Evolutionary conservation across 331 rosid genomes (phyloP).

Genomic region (Spiraea crenata): DNA sequence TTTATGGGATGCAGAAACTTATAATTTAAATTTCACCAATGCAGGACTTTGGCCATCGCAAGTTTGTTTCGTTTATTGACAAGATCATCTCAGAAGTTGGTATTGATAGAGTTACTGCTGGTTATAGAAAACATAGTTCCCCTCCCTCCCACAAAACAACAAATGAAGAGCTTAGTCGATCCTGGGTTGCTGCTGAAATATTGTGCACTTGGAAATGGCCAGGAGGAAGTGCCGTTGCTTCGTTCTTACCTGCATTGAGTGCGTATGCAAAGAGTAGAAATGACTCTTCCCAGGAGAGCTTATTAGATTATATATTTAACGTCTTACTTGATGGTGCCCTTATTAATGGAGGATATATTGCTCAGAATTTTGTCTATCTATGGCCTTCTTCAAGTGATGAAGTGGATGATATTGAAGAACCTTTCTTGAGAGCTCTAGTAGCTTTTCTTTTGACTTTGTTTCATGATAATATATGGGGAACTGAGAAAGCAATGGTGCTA

Average conservation of each 20-base stretch:
- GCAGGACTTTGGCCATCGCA: slow-evolving; percentile 71
- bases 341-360: slow-evolving; percentile 52
- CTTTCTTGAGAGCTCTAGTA: slow-evolving; percentile 86
- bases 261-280: slow-evolving; percentile 50
- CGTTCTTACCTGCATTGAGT: slow-evolving; percentile 72
- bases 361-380: slow-evolving; percentile 46
- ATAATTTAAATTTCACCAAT: slow-evolving; percentile 22
- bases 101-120: slow-evolving; percentile 48
- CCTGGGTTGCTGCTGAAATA: slow-evolving; percentile 91
- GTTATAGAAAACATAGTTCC: slow-evolving; percentile 27
- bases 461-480: slow-evolving; percentile 68
- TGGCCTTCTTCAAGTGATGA: slow-evolving; percentile 54
- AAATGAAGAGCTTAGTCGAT: slow-evolving; percentile 51
- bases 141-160: slow-evolving; percentile 34
- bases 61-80: slow-evolving; percentile 63
- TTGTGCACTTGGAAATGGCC: slow-evolving; percentile 98
- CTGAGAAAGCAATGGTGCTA: slow-evolving; percentile 46
- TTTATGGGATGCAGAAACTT: slow-evolving; percentile 3
- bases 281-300: slow-evolving; percentile 43
- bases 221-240: slow-evolving; percentile 62
- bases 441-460: slow-evolving; percentile 62
- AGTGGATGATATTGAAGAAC: slow-evolving; percentile 71
- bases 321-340: slow-evolving; percentile 82
- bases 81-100: slow-evolving; percentile 68
- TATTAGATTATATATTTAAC: slow-evolving; percentile 59